A percentile compares a stretch with the other conserved stretches of the same genome.
Conservation (phyloP, 306 rosid species). For the Cucumis hystrix region DNA sequence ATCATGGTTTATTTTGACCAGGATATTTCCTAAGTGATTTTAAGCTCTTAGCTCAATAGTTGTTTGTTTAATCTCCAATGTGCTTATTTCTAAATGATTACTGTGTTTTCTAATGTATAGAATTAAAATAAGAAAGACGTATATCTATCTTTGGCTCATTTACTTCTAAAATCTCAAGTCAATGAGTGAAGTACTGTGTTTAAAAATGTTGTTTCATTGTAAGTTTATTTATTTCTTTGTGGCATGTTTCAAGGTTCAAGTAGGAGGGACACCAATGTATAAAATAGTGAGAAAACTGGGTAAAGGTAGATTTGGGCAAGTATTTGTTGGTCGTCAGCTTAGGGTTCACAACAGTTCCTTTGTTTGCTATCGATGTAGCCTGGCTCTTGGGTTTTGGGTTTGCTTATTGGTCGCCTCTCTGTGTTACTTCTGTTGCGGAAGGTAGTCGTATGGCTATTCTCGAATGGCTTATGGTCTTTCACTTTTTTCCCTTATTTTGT, state of each 20-base stretch:
- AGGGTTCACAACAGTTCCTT: too few relatives aligned
- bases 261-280: slow-evolving; percentile 75
- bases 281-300: slow-evolving; percentile 78
- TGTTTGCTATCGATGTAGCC: too few relatives aligned
- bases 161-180: not conserved
- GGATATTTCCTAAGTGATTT: not conserved
- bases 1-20: not conserved
- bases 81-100: not conserved
- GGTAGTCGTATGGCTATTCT: too few relatives aligned
- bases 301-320: slow-evolving; percentile 94
- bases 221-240: not conserved
- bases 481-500: too few relatives aligned
- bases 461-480: too few relatives aligned
- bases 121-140: not conserved
- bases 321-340: slow-evolving; percentile 74
- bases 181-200: not conserved
- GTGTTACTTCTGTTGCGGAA: too few relatives aligned
- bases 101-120: not conserved
- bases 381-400: too few relatives aligned
- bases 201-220: not conserved
- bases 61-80: not conserved
- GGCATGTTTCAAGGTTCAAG: slow-evolving; percentile 45
- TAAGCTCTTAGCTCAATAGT: not conserved
- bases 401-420: too few relatives aligned
- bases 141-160: not conserved